A percentile compares a stretch with the other conserved stretches of the same genome.
phyloP scores from a whole-genome alignment of 352 stramenopile species.

The Phytophthora litchii region DNA sequence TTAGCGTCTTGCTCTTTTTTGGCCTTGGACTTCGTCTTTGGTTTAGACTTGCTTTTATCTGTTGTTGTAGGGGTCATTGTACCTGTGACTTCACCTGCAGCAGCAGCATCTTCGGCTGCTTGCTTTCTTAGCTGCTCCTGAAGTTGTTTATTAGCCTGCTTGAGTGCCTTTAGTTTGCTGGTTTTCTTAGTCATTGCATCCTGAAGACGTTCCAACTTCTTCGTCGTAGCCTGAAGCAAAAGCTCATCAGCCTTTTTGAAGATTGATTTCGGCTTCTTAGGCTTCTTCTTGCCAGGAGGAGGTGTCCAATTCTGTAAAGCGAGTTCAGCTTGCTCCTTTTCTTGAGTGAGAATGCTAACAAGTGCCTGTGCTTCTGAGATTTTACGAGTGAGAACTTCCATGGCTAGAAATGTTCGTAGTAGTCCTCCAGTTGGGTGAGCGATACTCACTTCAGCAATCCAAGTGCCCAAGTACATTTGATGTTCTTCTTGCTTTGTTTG shows the following conservation, averaged over 20 bases:
- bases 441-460: slow-evolving; percentile 88
- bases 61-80: background rate
- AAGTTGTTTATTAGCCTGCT: slow-evolving; percentile 33
- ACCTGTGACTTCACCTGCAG: background rate
- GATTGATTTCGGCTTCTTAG: slow-evolving; percentile 36
- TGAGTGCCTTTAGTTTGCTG: slow-evolving; percentile 70
- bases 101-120: slow-evolving; percentile 7
- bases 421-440: slow-evolving; percentile 76
- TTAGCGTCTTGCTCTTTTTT: slow-evolving; percentile 31
- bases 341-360: slow-evolving; percentile 52
- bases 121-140: slow-evolving; percentile 15
- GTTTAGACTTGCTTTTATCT: slow-evolving; percentile 25
- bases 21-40: slow-evolving; percentile 31
- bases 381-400: slow-evolving; percentile 66
- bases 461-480: slow-evolving; percentile 77
- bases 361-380: slow-evolving; percentile 66
- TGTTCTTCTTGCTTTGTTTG: slow-evolving; percentile 19
- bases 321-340: slow-evolving; percentile 44
- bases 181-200: slow-evolving; percentile 56
- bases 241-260: slow-evolving; percentile 47
- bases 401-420: slow-evolving; percentile 70
- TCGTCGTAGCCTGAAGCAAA: slow-evolving; percentile 39
- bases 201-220: slow-evolving; percentile 39
- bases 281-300: slow-evolving; percentile 30
- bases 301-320: slow-evolving; percentile 24